Percentiles rank a stretch among this genome's conserved stretches.
phyloP scores from a whole-genome alignment of 2,329 filamentous ascomycete genomes.

The Coleophoma cylindrospora region DNA sequence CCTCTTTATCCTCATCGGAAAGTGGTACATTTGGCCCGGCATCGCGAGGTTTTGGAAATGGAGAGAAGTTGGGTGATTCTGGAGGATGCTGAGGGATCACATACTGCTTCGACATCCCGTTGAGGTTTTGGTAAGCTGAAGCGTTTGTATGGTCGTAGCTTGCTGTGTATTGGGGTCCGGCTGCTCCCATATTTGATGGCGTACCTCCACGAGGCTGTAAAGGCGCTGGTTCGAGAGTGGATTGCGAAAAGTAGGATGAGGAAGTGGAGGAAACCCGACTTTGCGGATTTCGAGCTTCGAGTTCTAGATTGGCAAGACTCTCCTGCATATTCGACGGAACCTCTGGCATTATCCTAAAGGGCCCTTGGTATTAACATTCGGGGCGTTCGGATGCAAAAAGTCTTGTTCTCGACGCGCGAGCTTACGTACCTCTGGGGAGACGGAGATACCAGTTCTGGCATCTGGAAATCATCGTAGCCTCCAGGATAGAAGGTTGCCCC shows the following conservation, averaged over 20 bases:
- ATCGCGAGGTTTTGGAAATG: slow-evolving; percentile 79
- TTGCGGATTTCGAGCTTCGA: slow-evolving; percentile 56
- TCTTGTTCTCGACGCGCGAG: not conserved
- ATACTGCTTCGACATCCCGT: slow-evolving; percentile 4
- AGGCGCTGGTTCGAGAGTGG: slow-evolving; percentile 10
- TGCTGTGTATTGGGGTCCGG: slow-evolving; percentile 19
- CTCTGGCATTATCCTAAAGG: slow-evolving; percentile 84
- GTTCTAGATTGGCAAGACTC: slow-evolving; percentile 85
- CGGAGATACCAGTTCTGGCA: slow-evolving; percentile 64
- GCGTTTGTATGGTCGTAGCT: slow-evolving; percentile 28
- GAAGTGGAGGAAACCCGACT: slow-evolving; percentile 18
- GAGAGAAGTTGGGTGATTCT: slow-evolving; percentile 71
- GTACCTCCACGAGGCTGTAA: not conserved
- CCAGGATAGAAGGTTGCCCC: slow-evolving; percentile 65
- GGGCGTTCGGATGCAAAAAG: too few species aligned
- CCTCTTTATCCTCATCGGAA: slow-evolving; percentile 90
- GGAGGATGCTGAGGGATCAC: not conserved
- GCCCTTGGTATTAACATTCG: not conserved
- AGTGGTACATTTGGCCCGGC: slow-evolving; percentile 84
- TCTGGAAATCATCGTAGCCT: slow-evolving; percentile 62
- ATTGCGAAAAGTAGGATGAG: slow-evolving; percentile 11
- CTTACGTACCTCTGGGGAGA: slow-evolving; percentile 60
- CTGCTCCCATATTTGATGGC: slow-evolving; percentile 5
- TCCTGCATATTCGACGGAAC: slow-evolving; percentile 96
- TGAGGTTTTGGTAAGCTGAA: slow-evolving; percentile 26